These are phyloP conservation scores for Plasmopara viticola DNA, from an alignment of 352 stramenopile genomes.

Conservation along the genomic window DNA sequence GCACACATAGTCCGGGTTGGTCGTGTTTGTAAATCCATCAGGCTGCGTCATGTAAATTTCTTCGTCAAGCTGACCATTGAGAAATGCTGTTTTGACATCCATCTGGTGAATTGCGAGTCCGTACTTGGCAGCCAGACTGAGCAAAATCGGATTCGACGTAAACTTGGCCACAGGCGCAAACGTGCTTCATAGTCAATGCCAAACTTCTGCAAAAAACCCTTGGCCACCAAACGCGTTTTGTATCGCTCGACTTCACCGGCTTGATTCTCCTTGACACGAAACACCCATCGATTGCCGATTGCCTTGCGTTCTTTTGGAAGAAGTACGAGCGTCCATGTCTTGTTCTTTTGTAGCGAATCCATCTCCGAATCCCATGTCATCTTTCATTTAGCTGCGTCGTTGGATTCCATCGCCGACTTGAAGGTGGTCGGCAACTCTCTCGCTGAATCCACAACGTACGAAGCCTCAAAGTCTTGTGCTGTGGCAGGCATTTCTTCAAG, in stretches of 20 bases:
- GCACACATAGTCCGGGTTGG: background rate
- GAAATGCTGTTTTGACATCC: background rate
- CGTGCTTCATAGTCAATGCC: background rate
- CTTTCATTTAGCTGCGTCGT: background rate
- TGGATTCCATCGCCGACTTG: background rate
- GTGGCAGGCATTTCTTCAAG: too few relatives aligned
- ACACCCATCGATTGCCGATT: too few relatives aligned
- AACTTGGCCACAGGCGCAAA: background rate
- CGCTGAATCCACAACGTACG: too few relatives aligned
- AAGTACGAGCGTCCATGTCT: background rate
- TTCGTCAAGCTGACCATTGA: background rate
- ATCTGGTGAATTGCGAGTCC: background rate
- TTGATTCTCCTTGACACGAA: too few relatives aligned
- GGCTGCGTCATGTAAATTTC: background rate
- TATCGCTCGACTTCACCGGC: too few relatives aligned
- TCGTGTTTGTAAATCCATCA: background rate
- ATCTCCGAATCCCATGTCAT: background rate
- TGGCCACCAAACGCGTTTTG: too few relatives aligned
- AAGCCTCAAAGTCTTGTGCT: too few relatives aligned
- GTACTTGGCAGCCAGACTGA: background rate
- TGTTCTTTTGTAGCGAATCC: background rate
- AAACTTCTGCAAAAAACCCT: too few relatives aligned
- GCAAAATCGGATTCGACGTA: background rate
- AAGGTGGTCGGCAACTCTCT: background rate
- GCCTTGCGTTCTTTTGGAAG: too few relatives aligned